Conservation (phyloP, 495 filamentous ascomycete genomes). For the Trichodelitschia bisporula region DNA sequence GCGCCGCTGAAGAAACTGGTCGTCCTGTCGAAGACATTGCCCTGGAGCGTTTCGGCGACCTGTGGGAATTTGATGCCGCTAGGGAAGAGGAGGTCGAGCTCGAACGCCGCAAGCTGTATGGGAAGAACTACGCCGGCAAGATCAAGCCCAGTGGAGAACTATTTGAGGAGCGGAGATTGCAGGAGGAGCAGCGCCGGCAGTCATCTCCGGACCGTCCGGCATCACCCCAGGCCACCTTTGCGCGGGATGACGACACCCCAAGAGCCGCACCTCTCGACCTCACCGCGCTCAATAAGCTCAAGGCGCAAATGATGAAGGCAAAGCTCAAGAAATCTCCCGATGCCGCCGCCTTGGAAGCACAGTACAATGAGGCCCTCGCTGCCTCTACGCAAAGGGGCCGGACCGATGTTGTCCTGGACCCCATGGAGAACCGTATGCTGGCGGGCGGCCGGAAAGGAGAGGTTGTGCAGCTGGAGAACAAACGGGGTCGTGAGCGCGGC, state of each 20-base stretch:
- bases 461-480: constrained; percentile 48
- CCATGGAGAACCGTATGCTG: constrained; percentile 74
- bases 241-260: too few species aligned
- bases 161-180: constrained; percentile 45
- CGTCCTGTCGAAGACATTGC: constrained; percentile 56
- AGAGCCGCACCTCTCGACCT: too few species aligned
- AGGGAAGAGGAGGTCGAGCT: constrained; percentile 87
- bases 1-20: constrained; percentile 47
- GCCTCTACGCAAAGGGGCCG: constrained; percentile 32
- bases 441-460: constrained; percentile 49
- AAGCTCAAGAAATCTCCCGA: constrained; percentile 54
- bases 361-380: constrained; percentile 53
- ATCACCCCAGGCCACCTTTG: constrained; percentile 18
- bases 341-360: constrained; percentile 51
- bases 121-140: constrained; percentile 64
- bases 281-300: constrained; percentile 66
- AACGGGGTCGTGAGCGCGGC: constrained; percentile 56
- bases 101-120: constrained; percentile 64
- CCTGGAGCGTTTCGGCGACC: constrained; percentile 50
- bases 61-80: constrained; percentile 77
- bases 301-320: constrained; percentile 84
- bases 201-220: constrained; percentile 15
- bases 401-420: constrained; percentile 54
- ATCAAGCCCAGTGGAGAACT: constrained; percentile 75
- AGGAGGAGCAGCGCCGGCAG: constrained; percentile 15